Base-by-base conservation (phyloP, 176 grass and related monocot genomes). In the Leersia perrieri region DNA sequence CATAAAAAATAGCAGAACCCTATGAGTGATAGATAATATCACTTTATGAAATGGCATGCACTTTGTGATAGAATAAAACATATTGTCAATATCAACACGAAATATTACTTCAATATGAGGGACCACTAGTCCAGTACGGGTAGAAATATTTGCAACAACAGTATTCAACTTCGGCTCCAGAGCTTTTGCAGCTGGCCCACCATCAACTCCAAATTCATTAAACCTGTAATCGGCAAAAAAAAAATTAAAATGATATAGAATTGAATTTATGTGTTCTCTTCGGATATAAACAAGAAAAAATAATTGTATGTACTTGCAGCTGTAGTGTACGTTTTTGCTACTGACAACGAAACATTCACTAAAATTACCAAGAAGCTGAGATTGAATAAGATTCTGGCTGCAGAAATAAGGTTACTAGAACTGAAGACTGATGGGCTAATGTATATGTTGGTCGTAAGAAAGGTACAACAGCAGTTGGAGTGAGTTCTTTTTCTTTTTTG, bases 131-230 rank as follows among this genome's bases (percentile, higher is more conserved):
- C 93, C 93, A 47, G 90, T 55, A 81, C 77, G 63, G n/a, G 87
- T 75, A 51, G 68, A 80, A 36, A 88, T 75, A 58, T 92, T 81
- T 64, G 90, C 90, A 3, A 80, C 63, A 44, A 84, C 86, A 34
- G 86, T 49, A 11, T 63, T 92, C 60, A 88, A 88, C 45, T 96
- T 92, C 18, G 90, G 93, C 71, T 80, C 64, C 9, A 96, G 65
- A 22, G 88, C 82, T 71, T 88, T 96, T 27, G 93, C 93, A n/a
- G 90, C 93, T 61, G 93, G 87, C 41, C 93, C 93, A 71, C 90
- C 87, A 90, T 95, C 80, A 74, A 75, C 61, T 58, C 90, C 90
- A 35, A 96, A 96, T 92, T 96, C 93, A 75, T 8, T 70, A 42
- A 70, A 42, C 23, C 68, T 42, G 68, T 70, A 70, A 7, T 70